Conservation (phyloP, 306 rosid genomes). For the Trifolium subterraneum region DNA sequence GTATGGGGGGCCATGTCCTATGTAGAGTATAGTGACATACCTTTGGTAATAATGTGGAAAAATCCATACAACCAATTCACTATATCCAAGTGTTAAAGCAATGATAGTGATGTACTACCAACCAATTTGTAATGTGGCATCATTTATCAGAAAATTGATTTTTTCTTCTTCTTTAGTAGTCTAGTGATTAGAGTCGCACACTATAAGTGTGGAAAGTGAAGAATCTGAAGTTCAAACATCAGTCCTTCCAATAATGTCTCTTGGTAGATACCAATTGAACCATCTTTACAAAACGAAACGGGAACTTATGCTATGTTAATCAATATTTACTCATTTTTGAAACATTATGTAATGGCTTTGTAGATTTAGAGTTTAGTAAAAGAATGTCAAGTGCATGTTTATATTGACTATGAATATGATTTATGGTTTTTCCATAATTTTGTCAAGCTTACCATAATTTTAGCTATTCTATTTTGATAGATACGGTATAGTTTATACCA, state of each 20-base stretch:
- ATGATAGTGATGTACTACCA: constrained; percentile 26
- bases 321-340: neutral
- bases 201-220: too few relatives aligned
- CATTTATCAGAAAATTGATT: too few relatives aligned
- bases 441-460: neutral
- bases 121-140: neutral
- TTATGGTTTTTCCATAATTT: neutral
- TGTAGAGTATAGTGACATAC: neutral
- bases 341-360: neutral
- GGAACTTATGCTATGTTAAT: neutral
- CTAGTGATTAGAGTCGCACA: too few relatives aligned
- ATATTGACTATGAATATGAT: too few relatives aligned
- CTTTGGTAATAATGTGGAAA: neutral
- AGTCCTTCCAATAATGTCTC: too few relatives aligned
- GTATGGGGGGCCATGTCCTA: neutral
- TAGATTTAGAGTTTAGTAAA: too few relatives aligned
- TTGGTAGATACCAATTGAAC: too few relatives aligned
- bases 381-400: too few relatives aligned
- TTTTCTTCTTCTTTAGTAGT: too few relatives aligned
- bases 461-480: too few relatives aligned
- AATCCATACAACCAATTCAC: neutral
- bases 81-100: constrained; percentile 29
- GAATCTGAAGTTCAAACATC: too few relatives aligned
- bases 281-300: neutral
- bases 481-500: too few relatives aligned